phyloP scores from a whole-genome alignment of 1,284 basidiomycete species.

The Microbotryum scabiosae region DNA sequence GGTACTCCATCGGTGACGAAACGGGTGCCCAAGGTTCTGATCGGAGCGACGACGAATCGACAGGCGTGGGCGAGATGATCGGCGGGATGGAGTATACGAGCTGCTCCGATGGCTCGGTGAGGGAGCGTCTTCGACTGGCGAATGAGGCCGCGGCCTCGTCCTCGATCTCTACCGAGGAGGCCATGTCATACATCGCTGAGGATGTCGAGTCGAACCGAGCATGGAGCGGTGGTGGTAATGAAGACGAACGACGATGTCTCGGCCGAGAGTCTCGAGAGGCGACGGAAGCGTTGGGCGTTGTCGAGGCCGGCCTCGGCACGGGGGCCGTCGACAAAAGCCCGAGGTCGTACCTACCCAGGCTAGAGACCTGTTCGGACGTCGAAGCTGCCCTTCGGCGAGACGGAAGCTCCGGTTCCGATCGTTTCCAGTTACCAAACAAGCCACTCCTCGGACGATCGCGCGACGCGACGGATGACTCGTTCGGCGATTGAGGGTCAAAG shows the following conservation, averaged over 20 bases:
- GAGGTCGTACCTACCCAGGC: not conserved
- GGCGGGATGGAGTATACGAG: not conserved
- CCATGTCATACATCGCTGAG: not conserved
- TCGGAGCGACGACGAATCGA: no score
- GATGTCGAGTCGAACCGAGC: not conserved
- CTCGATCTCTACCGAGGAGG: not conserved
- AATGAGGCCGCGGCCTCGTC: not conserved
- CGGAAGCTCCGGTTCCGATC: not conserved
- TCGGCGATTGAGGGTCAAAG: not conserved
- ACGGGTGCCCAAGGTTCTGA: constrained; percentile 6
- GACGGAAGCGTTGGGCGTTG: not conserved
- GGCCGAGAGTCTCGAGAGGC: not conserved
- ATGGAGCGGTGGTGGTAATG: constrained; percentile 8
- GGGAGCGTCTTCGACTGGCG: constrained; percentile 1
- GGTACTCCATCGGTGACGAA: constrained; percentile 12
- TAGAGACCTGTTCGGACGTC: not conserved
- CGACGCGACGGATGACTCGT: not conserved
- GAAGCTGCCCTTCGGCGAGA: not conserved
- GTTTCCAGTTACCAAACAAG: no score
- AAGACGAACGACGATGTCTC: constrained; percentile 10
- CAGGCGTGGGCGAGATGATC: no score
- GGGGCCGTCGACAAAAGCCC: not conserved
- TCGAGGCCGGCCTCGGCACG: no score
- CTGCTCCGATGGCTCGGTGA: constrained; percentile 4
- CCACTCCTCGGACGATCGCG: not conserved